Evolutionary conservation across 2,329 filamentous ascomycete genomes (phyloP).

Genomic region (Cercospora beticola): DNA sequence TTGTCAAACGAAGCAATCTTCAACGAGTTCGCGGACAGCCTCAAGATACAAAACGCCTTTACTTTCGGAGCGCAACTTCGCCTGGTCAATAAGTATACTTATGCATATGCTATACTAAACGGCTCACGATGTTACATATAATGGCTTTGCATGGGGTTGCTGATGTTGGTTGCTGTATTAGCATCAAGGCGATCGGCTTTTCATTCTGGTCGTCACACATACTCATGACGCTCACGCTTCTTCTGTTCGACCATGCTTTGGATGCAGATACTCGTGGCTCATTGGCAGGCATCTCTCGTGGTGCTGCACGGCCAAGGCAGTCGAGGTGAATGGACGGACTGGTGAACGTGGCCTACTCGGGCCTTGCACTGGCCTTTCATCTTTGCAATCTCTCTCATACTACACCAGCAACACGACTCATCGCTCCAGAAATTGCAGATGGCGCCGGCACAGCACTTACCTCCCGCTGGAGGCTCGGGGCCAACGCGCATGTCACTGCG

Average conservation of each 20-base stretch:
- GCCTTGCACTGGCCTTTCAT: neutral
- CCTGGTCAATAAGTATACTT: neutral
- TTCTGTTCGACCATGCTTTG: neutral
- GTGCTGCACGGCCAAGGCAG: neutral
- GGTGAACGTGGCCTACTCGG: neutral
- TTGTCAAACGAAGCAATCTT: neutral
- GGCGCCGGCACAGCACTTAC: neutral
- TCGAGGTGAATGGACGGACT: neutral
- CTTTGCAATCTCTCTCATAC: no score
- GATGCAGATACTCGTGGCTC: neutral
- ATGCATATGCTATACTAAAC: neutral
- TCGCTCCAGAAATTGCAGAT: neutral
- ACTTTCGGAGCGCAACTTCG: neutral
- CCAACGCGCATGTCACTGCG: neutral
- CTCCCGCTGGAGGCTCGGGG: neutral
- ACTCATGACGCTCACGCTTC: neutral
- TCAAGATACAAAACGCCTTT: neutral
- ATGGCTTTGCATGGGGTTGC: neutral
- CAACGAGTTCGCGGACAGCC: neutral
- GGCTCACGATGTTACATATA: neutral
- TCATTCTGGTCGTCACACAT: neutral
- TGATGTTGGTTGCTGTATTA: neutral
- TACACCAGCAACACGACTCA: neutral
- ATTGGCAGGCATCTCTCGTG: neutral
- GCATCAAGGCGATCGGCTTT: neutral